phyloP scores from a whole-genome alignment of 768 basidiomycete species.

The Cytidiella melzeri region DNA sequence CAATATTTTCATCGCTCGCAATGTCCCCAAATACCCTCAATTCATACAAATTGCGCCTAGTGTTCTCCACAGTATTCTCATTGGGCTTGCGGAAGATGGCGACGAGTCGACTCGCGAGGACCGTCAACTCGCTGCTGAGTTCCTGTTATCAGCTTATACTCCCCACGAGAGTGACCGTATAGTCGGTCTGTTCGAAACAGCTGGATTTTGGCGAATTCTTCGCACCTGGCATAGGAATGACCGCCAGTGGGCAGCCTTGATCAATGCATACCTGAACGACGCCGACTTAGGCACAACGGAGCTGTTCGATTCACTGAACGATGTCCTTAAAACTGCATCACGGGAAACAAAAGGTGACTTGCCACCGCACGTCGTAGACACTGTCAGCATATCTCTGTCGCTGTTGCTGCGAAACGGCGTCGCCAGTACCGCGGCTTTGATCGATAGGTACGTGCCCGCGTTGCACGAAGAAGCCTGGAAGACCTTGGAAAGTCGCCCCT shows the following conservation, averaged over 20 bases:
- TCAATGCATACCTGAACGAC: constrained; percentile 74
- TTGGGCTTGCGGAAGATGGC: constrained; percentile 67
- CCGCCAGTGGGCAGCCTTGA: constrained; percentile 64
- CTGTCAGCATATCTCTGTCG: constrained; percentile 55
- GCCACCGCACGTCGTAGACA: constrained; percentile 47
- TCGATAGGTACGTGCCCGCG: constrained; percentile 63
- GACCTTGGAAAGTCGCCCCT: constrained; percentile 36
- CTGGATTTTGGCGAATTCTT: constrained; percentile 89
- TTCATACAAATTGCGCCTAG: constrained; percentile 65
- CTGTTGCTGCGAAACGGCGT: constrained; percentile 57
- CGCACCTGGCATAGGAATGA: constrained; percentile 76
- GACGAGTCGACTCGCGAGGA: constrained; percentile 84
- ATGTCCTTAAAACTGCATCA: constrained; percentile 45
- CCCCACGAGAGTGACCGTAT: constrained; percentile 73
- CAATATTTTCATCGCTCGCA: constrained; percentile 93
- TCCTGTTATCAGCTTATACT: constrained; percentile 84
- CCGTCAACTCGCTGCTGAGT: constrained; percentile 91
- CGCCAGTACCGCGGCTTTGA: constrained; percentile 59
- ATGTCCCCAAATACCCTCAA: constrained; percentile 94
- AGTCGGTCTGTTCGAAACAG: constrained; percentile 62
- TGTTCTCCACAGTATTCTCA: constrained; percentile 67
- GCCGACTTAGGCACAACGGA: constrained; percentile 51
- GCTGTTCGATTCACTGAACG: constrained; percentile 60
- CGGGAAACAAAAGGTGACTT: constrained; percentile 43
- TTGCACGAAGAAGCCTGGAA: constrained; percentile 62